phyloP scores from a whole-genome alignment of 2,329 filamentous ascomycete genomes.

The Ilyonectria robusta region DNA sequence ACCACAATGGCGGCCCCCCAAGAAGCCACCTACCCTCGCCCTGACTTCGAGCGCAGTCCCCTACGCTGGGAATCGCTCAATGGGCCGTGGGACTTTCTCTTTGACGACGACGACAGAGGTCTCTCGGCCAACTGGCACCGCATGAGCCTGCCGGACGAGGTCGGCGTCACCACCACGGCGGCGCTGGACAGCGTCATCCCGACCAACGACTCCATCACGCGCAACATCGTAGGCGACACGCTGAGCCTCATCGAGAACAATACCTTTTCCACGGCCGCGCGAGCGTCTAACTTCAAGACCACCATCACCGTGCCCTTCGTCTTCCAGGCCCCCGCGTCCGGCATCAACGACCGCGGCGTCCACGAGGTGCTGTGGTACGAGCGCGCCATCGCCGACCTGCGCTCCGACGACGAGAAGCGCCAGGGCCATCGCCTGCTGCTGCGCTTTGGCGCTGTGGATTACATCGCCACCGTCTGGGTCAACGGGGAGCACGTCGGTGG shows the following conservation, averaged over 20 bases:
- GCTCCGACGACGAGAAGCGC: slow-evolving; percentile 58
- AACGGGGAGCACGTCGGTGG: slow-evolving; percentile 66
- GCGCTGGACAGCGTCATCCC: slow-evolving; percentile 54
- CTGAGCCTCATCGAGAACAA: slow-evolving; percentile 64
- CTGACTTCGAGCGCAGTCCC: slow-evolving; percentile 71
- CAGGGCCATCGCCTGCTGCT: slow-evolving; percentile 61
- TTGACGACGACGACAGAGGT: slow-evolving; percentile 75
- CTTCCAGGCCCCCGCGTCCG: slow-evolving; percentile 75
- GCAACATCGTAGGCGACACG: slow-evolving; percentile 65
- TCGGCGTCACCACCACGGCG: slow-evolving; percentile 47
- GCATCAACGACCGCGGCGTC: slow-evolving; percentile 71
- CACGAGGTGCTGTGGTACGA: slow-evolving; percentile 80
- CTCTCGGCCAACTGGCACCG: slow-evolving; percentile 67
- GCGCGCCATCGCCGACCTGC: slow-evolving; percentile 64
- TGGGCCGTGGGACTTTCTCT: slow-evolving; percentile 74
- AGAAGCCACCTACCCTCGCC: slow-evolving; percentile 67
- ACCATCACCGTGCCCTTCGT: slow-evolving; percentile 75
- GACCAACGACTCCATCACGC: slow-evolving; percentile 51
- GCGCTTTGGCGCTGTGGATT: slow-evolving; percentile 74
- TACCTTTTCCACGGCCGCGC: slow-evolving; percentile 49
- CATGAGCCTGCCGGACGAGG: slow-evolving; percentile 62
- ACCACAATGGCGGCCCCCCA: slow-evolving; percentile 39
- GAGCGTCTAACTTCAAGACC: slow-evolving; percentile 58
- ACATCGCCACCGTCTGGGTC: slow-evolving; percentile 71
- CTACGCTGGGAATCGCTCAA: slow-evolving; percentile 74